Percentiles rank a stretch among this genome's conserved stretches.
Evolutionary conservation across 192 early-diverging fungal species (phyloP).

Genomic region (Rhizophlyctis rosea): DNA sequence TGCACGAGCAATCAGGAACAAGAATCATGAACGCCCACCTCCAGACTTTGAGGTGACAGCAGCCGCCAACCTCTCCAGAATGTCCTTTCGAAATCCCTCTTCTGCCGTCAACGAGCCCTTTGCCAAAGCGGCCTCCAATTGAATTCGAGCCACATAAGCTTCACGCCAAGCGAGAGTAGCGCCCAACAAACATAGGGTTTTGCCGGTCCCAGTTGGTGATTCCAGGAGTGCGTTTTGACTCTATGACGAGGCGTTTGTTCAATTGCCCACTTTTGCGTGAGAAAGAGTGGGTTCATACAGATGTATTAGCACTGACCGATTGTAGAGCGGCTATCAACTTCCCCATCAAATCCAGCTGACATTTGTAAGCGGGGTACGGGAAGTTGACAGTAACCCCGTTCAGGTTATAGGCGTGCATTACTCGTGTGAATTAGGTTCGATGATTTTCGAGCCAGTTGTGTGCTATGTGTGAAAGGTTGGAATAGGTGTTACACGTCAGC

Average conservation of each 20-base stretch:
- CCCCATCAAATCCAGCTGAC: constrained; percentile 65
- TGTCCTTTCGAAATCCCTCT: no score
- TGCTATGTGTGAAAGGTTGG: no score
- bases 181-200: constrained; percentile 71
- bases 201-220: constrained; percentile 65
- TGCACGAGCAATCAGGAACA: no score
- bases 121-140: constrained; percentile 7
- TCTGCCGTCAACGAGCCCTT: no score
- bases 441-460: no score
- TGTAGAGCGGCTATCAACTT: constrained; percentile 44
- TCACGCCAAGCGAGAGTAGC: constrained; percentile 67
- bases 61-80: no score
- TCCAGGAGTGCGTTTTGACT: constrained; percentile 67
- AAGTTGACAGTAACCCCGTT: constrained; percentile 58
- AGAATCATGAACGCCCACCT: no score
- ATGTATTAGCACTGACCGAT: background rate
- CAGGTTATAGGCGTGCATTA: constrained; percentile 37
- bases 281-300: constrained; percentile 26
- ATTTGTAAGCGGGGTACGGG: constrained; percentile 64
- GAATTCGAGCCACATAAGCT: constrained; percentile 30
- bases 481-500: no score
- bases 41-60: no score
- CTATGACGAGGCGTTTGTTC: constrained; percentile 42
- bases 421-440: no score
- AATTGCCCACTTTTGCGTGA: no score